Evolutionary conservation across 1,284 basidiomycete species (phyloP).

Genomic region (Puccinia hordei): DNA sequence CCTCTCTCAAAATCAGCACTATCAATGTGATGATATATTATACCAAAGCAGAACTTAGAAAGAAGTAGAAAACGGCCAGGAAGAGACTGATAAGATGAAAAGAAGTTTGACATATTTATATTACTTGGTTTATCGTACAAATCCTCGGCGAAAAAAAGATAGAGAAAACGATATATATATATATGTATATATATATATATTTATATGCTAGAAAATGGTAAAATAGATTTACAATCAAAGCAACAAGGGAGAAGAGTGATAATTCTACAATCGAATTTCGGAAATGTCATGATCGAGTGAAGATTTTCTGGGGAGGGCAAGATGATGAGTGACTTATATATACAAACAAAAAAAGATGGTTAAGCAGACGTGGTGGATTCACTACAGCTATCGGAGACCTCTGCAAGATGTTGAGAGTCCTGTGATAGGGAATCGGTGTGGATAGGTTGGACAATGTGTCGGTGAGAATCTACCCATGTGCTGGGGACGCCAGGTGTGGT

Average conservation of each 20-base stretch:
- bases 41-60: too few relatives aligned
- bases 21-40: too few relatives aligned
- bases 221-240: neutral
- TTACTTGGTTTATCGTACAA: neutral
- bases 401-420: neutral
- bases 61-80: too few relatives aligned
- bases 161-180: neutral
- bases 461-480: neutral
- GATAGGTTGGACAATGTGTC: neutral
- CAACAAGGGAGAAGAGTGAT: neutral
- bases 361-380: constrained; percentile 13
- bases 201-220: neutral
- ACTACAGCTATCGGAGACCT: constrained; percentile 7
- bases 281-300: too few relatives aligned
- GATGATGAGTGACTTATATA: neutral
- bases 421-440: neutral
- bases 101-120: neutral
- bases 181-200: neutral
- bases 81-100: too few relatives aligned
- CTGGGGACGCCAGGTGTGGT: neutral
- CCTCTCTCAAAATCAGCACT: too few relatives aligned
- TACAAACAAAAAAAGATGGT: neutral
- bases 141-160: neutral
- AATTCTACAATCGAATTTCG: too few relatives aligned
- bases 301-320: too few relatives aligned